A percentile compares a stretch with the other conserved stretches of the same genome.
Conservation (phyloP, 2,329 filamentous ascomycete genomes). For the Furcasterigmium furcatum region DNA sequence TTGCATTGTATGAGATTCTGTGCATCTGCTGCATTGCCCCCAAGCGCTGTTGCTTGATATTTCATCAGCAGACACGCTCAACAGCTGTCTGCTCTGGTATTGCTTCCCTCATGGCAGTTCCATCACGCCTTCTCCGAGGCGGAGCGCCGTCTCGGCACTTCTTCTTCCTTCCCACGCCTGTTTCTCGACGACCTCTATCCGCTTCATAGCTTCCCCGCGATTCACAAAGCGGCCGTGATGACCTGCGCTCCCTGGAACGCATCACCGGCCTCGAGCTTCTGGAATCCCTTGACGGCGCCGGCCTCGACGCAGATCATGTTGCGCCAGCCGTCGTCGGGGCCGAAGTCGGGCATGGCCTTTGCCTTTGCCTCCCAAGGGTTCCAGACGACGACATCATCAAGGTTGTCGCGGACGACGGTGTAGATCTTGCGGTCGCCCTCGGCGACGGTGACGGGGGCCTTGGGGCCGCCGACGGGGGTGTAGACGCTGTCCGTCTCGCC, state of each 20-base stretch:
- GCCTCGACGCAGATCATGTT: conserved; percentile 95
- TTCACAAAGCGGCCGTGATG: conserved; percentile 26
- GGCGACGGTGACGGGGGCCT: conserved; percentile 53
- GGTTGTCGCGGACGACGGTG: conserved; percentile 76
- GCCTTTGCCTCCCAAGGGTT: conserved; percentile 93
- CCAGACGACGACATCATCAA: conserved; percentile 91
- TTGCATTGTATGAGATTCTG: too few species aligned
- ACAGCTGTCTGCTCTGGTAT: too few species aligned
- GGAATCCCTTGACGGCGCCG: conserved; percentile 78
- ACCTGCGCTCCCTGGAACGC: conserved; percentile 61
- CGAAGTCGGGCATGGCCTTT: conserved; percentile 79
- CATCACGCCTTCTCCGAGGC: too few species aligned
- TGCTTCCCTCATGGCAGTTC: too few species aligned
- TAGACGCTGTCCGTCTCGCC: conserved; percentile 89
- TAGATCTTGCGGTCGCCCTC: conserved; percentile 54
- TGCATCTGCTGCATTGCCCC: too few species aligned
- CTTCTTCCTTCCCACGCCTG: too few species aligned
- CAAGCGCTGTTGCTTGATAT: too few species aligned
- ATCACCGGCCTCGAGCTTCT: conserved; percentile 77
- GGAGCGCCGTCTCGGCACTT: too few species aligned
- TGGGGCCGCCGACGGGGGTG: conserved; percentile 62
- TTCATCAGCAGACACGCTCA: too few species aligned
- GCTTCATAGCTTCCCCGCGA: background rate
- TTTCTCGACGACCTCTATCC: too few species aligned
- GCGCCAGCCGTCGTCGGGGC: conserved; percentile 84